Evolutionary conservation across 192 early-diverging fungal species (phyloP), one percentile per base, ranked within the genome.

Genomic region (Coemansia brasiliensis): DNA sequence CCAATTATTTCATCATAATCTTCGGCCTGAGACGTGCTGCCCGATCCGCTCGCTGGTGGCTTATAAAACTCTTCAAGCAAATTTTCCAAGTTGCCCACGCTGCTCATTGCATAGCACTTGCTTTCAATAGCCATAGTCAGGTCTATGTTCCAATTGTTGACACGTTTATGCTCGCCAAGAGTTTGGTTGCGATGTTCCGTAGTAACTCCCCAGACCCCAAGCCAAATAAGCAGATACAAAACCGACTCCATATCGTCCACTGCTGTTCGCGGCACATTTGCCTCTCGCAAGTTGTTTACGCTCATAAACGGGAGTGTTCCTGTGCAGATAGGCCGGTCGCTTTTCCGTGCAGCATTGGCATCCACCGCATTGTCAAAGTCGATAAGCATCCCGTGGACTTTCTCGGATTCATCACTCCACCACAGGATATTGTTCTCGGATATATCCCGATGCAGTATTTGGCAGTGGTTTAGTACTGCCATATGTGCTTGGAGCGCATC

Each of bases 261-360:
- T 2, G 50, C 57, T 1, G 65, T 58, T 24, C 51, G 41, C 41
- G 18, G 18, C 10, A 21, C 48, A 3, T 27, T 7, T 12, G 39
- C 26, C 7, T 29, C 25, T 27, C 52, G 57, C 3, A 74, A 57
- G 1, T 74, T 74, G 3, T 35, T 21, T 26, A 74, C 21, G 13
- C 61, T 63, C 65, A 68, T 74, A 60, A 63, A 74, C 18, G 65
- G 72, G 8, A 59, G 17, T 4, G 65, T 74, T 0, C 72, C 72
- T 0, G 65, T 51, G 16, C 59, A 51, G 20, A 55, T 54, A 13
- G 59, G 20, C 5, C 21, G 27, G 9, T 13, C 20, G 1, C 40
- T 26, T 6, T 40, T 27, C 40, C 40, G 20, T 4, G 26, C 29
- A 27, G 40, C 59, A 1, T 24, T 51, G 20, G 42, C 27, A 26